phyloP scores from a whole-genome alignment of 2,329 filamentous ascomycete genomes.

The Akanthomyces dipterigenus region DNA sequence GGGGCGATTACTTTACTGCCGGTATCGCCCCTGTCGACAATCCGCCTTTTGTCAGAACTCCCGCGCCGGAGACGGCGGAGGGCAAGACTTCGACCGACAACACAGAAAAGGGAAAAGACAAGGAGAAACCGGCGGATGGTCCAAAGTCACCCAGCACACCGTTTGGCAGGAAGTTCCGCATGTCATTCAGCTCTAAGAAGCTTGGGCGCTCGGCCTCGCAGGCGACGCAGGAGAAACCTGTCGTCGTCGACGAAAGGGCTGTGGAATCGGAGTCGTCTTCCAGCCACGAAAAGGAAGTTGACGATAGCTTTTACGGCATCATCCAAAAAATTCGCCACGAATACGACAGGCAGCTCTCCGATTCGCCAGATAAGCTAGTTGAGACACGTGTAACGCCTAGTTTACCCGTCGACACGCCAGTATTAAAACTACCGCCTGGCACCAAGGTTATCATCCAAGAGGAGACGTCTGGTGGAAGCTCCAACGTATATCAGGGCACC shows the following conservation, averaged over 20 bases:
- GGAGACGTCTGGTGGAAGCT: conserved; percentile 59
- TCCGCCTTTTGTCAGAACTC: conserved; percentile 25
- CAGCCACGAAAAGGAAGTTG: conserved; percentile 63
- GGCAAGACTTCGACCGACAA: conserved; percentile 43
- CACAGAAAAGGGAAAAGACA: conserved; percentile 41
- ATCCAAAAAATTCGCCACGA: conserved; percentile 66
- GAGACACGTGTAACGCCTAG: conserved; percentile 63
- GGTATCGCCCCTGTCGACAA: conserved; percentile 44
- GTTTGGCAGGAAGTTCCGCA: conserved; percentile 82
- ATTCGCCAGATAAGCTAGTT: conserved; percentile 46
- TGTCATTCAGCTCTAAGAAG: conserved; percentile 81
- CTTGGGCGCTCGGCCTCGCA: conserved; percentile 60
- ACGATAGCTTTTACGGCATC: conserved; percentile 67
- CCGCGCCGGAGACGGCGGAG: conserved; percentile 38
- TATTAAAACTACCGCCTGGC: conserved; percentile 62
- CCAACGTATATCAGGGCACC: conserved; percentile 86
- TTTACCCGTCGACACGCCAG: conserved; percentile 65
- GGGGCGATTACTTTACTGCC: conserved; percentile 72
- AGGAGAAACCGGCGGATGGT: conserved; percentile 40
- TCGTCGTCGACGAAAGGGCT: conserved; percentile 67
- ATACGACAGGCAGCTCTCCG: conserved; percentile 61
- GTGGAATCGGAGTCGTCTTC: conserved; percentile 59
- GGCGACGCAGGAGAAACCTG: conserved; percentile 61
- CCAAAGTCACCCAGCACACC: conserved; percentile 54
- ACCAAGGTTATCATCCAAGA: conserved; percentile 65